A percentile compares a stretch with the other conserved stretches of the same genome.
Conservation (phyloP, 2,329 filamentous ascomycete species). For the Scytalidium sp. region DNA sequence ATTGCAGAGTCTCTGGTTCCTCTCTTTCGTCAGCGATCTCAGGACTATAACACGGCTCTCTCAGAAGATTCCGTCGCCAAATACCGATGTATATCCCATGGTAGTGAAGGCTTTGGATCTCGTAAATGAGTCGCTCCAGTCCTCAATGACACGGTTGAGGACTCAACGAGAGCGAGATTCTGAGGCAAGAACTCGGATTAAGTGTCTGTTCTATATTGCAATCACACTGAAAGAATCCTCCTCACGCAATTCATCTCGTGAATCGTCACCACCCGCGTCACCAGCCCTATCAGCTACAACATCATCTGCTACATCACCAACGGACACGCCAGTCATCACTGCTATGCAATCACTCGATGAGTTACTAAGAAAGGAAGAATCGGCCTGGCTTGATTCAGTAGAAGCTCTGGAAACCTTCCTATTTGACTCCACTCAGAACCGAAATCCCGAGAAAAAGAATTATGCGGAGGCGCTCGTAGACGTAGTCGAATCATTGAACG, state of each 20-base stretch:
- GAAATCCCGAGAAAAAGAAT: background rate
- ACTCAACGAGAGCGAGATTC: background rate
- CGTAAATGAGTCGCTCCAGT: background rate
- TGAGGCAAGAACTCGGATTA: background rate
- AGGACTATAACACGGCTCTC: background rate
- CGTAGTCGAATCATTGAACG: background rate
- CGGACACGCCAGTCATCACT: too few species aligned
- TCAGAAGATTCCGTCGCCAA: background rate
- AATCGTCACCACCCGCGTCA: background rate
- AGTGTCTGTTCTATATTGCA: conserved; percentile 6
- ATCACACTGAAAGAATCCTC: conserved; percentile 1
- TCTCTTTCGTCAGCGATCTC: conserved; percentile 2
- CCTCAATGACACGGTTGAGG: background rate
- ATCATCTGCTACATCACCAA: too few species aligned
- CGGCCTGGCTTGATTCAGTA: background rate
- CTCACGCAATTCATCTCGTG: too few species aligned
- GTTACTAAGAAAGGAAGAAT: background rate
- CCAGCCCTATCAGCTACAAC: background rate
- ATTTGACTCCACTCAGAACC: background rate
- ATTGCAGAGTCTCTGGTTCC: conserved; percentile 1
- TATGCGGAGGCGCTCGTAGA: background rate
- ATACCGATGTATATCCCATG: background rate
- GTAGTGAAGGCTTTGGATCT: background rate
- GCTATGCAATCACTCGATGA: background rate
- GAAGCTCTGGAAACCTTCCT: background rate